These are phyloP conservation scores for Mucor piriformis DNA, from an alignment of 371 early-diverging fungal genomes.

Conservation along the genomic window DNA sequence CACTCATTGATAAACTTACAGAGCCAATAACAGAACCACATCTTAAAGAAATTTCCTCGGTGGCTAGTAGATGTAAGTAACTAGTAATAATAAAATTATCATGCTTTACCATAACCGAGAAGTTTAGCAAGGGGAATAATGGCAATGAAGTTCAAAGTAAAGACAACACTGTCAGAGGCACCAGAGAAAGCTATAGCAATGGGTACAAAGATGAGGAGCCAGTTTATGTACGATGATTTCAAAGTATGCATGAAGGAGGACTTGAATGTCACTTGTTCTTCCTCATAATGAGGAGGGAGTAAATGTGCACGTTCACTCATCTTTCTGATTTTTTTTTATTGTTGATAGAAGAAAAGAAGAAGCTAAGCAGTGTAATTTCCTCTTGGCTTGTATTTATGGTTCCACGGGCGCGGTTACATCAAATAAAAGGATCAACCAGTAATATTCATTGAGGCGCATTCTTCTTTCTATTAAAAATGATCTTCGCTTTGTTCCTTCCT, in stretches of 20 bases:
- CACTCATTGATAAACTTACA: conserved; percentile 6
- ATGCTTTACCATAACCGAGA: conserved; percentile 14
- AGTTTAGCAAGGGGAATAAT: conserved; percentile 88
- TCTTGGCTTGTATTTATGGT: neutral
- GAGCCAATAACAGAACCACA: conserved; percentile 45
- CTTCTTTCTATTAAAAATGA: neutral
- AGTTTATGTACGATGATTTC: conserved; percentile 60
- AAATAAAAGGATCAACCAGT: neutral
- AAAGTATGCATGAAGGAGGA: conserved; percentile 40
- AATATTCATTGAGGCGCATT: conserved; percentile 1
- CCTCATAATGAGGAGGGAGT: conserved; percentile 18
- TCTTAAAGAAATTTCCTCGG: conserved; percentile 40
- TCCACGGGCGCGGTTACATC: conserved; percentile 3
- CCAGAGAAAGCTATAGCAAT: conserved; percentile 70
- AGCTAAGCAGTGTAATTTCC: neutral
- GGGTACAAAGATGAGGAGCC: conserved; percentile 71
- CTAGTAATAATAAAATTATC: neutral
- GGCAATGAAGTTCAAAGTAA: conserved; percentile 89
- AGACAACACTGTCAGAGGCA: conserved; percentile 56
- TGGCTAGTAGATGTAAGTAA: conserved; percentile 25
- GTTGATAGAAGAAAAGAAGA: conserved; percentile 3
- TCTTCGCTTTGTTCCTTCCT: neutral
- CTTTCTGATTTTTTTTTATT: conserved; percentile 7
- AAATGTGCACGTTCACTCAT: conserved; percentile 40
- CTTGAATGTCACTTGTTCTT: conserved; percentile 33